Percentiles rank a stretch among this genome's conserved stretches.
Conservation (phyloP, 768 basidiomycete species). For the Gloeopeniophorella convolvens region DNA sequence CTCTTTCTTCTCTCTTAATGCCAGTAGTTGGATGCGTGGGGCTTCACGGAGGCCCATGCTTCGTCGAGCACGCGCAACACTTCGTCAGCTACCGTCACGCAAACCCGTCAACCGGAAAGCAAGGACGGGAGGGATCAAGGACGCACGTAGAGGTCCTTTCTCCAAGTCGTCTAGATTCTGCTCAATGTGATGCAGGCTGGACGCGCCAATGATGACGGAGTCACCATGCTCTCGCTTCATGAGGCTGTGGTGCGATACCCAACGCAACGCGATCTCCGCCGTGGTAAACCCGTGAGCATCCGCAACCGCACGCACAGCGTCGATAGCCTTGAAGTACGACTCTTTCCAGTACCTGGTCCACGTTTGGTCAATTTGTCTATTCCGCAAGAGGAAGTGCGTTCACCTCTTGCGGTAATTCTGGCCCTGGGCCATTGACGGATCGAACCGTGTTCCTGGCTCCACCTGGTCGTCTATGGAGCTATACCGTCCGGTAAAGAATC, state of each 20-base stretch:
- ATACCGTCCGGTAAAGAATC: slow-evolving; percentile 37
- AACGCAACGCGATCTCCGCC: slow-evolving; percentile 38
- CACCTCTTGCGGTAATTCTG: slow-evolving; percentile 23
- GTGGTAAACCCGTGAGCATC: slow-evolving; percentile 33
- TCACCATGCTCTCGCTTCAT: slow-evolving; percentile 43
- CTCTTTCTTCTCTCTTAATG: no score
- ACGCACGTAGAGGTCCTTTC: slow-evolving; percentile 47
- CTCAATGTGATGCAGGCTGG: slow-evolving; percentile 49
- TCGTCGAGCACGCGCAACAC: slow-evolving; percentile 21
- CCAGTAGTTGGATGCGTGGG: slow-evolving; percentile 16
- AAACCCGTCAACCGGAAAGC: neutral
- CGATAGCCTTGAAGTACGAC: slow-evolving; percentile 44
- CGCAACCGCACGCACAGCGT: slow-evolving; percentile 37
- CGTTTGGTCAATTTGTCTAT: neutral
- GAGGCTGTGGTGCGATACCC: slow-evolving; percentile 44
- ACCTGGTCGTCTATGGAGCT: slow-evolving; percentile 31
- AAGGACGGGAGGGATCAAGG: neutral
- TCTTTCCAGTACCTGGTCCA: slow-evolving; percentile 46
- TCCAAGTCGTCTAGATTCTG: slow-evolving; percentile 47
- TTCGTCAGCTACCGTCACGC: slow-evolving; percentile 20
- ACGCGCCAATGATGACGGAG: slow-evolving; percentile 57
- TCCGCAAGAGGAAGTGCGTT: no score
- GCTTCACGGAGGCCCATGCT: slow-evolving; percentile 22
- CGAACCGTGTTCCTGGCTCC: slow-evolving; percentile 53
- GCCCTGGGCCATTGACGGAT: slow-evolving; percentile 40